A percentile compares a stretch with the other conserved stretches of the same genome.
These are phyloP conservation scores for Lyophyllum shimeji DNA, from an alignment of 768 basidiomycete genomes.

Conservation along the genomic window DNA sequence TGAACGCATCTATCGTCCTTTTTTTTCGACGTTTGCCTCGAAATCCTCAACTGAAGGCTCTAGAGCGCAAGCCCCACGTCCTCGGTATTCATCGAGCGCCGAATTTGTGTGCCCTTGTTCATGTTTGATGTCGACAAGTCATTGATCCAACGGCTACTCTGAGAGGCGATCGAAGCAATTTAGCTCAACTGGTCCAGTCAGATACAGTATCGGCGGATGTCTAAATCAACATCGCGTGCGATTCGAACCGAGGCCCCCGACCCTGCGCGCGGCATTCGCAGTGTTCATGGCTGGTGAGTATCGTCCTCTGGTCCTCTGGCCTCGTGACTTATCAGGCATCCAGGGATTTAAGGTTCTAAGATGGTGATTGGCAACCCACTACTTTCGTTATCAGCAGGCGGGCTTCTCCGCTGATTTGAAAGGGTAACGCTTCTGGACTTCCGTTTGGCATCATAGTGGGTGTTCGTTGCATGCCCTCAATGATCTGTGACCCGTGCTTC, in stretches of 20 bases:
- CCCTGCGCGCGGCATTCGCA: too few species aligned
- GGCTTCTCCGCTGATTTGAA: conserved; percentile 6
- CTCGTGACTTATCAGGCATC: neutral
- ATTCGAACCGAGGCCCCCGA: too few species aligned
- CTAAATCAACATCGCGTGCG: too few species aligned
- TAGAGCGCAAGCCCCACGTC: too few species aligned
- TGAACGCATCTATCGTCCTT: too few species aligned
- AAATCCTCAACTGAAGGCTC: too few species aligned
- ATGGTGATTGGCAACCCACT: neutral
- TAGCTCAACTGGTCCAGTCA: neutral
- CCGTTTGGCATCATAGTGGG: neutral
- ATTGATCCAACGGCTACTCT: neutral
- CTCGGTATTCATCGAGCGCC: too few species aligned
- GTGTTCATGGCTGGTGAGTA: neutral
- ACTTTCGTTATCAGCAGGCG: neutral
- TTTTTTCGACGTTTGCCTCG: too few species aligned
- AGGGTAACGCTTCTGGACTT: conserved; percentile 7
- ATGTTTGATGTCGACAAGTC: neutral
- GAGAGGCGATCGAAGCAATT: neutral
- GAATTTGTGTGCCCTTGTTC: too few species aligned
- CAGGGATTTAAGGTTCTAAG: neutral
- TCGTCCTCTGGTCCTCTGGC: neutral
- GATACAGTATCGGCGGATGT: too few species aligned
- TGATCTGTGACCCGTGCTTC: conserved; percentile 6
- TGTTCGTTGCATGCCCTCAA: neutral